Base-by-base conservation (phyloP, 2,329 filamentous ascomycete genomes). In the Cercospora berteroae region DNA sequence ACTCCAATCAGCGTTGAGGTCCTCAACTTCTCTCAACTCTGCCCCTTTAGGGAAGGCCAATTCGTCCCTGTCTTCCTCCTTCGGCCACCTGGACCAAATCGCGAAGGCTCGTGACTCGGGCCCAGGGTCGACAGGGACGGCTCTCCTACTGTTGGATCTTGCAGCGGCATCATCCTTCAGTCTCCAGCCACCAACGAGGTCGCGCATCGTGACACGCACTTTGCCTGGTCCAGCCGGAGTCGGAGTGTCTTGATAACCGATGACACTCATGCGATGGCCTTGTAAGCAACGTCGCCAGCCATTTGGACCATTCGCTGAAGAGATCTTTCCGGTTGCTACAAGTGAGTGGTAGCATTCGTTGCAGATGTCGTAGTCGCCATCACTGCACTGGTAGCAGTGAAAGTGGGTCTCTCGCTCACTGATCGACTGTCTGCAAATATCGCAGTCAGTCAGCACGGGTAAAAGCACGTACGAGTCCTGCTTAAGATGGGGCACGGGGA, bases 1-100 rank as follows among this genome's bases (percentile, higher is more conserved):
- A 75, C 86, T 93, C 94, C 94, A 98, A 77, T 97, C 93, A 18
- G 90, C 91, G 77, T 97, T 97, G 58, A 96, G 88, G 78, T 95
- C 91, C 77, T 94, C 90, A 42, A 90, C 88, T 81, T 98, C 94
- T 6, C 85, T 85, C 13, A 98, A 86, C 78, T 95, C 91, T 0
- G 94, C 93, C 9, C 91, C 89, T 60, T 88, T 89, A 0, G 94
- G 94, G 73, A 98, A 97, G 69, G 89, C 79, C 48, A 98, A 80
- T 80, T 98, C 94, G 76, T 97, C 91, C 1, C 86, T 86, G 0
- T 80, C 83, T 0, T 84, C 80, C 2, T 86, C 85, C 0, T 93
- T 92, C 75, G 90, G 94, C 84, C 92, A 96, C 4, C 88, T 63
- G 33, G 61, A 85, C 91, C 92, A 97, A 16, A 85, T 79, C 0